These are phyloP conservation scores for Colletotrichum musae DNA, from an alignment of 2,329 filamentous ascomycete species.

Conservation along the genomic window DNA sequence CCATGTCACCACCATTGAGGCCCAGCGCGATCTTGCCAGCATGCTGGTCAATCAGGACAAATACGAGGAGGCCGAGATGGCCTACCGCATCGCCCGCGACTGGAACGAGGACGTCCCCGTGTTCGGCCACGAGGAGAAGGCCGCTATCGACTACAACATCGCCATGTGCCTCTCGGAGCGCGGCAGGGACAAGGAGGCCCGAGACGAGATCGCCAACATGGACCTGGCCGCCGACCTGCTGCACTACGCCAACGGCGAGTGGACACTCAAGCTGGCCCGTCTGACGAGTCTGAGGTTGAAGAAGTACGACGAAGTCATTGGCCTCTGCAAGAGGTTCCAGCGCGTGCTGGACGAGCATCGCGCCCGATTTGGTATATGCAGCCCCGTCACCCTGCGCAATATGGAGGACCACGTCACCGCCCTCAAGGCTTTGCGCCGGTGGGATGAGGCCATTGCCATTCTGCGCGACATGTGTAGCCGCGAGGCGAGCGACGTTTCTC, in stretches of 20 bases:
- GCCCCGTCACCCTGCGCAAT: slow-evolving; percentile 36
- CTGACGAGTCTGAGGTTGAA: slow-evolving; percentile 38
- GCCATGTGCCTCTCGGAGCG: slow-evolving; percentile 43
- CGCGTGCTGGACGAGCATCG: slow-evolving; percentile 38
- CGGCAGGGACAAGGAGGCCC: slow-evolving; percentile 33
- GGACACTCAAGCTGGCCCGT: slow-evolving; percentile 42
- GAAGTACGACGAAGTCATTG: slow-evolving; percentile 38
- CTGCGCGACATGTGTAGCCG: slow-evolving; percentile 41
- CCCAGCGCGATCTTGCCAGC: slow-evolving; percentile 42
- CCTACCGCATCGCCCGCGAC: slow-evolving; percentile 40
- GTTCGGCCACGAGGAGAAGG: slow-evolving; percentile 42
- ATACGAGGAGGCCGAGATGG: slow-evolving; percentile 38
- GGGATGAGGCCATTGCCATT: slow-evolving; percentile 37
- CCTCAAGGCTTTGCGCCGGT: slow-evolving; percentile 33
- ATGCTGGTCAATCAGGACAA: slow-evolving; percentile 43
- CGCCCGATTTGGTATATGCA: slow-evolving; percentile 33
- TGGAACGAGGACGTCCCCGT: slow-evolving; percentile 41
- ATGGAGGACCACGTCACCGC: slow-evolving; percentile 40
- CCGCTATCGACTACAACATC: slow-evolving; percentile 43
- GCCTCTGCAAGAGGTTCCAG: slow-evolving; percentile 39
- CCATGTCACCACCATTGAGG: slow-evolving; percentile 42
- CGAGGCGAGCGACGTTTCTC: slow-evolving; percentile 31
- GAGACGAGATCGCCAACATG: slow-evolving; percentile 37
- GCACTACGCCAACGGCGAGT: slow-evolving; percentile 43
- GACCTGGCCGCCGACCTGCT: slow-evolving; percentile 41